Conservation (phyloP, 208 protist genomes). For the Naegleria fowleri region DNA sequence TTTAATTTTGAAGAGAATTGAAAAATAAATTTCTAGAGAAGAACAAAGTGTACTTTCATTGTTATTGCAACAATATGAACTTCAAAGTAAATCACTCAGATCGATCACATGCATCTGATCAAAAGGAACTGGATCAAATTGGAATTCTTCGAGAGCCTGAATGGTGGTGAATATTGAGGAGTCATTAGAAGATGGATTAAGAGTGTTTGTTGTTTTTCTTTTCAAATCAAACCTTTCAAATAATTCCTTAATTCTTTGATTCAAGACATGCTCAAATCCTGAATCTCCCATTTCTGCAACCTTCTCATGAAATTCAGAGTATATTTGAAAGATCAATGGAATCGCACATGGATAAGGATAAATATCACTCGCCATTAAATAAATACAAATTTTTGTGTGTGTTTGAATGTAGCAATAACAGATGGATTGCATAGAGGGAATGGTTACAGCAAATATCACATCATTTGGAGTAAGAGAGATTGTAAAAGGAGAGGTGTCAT, state of each 20-base stretch:
- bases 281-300: background rate
- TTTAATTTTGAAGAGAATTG: background rate
- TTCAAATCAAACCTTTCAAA: background rate
- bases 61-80: no score
- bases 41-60: no score
- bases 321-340: background rate
- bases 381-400: background rate
- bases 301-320: background rate
- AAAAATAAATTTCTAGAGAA: background rate
- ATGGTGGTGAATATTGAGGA: no score
- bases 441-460: background rate
- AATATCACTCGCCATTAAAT: background rate
- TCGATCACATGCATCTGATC: background rate
- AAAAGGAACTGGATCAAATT: background rate
- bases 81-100: no score
- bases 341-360: background rate
- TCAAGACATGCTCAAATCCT: background rate
- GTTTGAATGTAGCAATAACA: background rate
- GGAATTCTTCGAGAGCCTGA: background rate
- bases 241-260: background rate
- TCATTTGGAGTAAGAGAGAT: background rate
- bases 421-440: background rate
- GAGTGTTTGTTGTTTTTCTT: background rate
- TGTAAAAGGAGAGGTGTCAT: background rate
- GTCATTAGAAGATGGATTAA: no score